Evolutionary conservation across 1,284 basidiomycete species (phyloP), one percentile per base, ranked within the genome.

Genomic region (Ustilago trichophora): DNA sequence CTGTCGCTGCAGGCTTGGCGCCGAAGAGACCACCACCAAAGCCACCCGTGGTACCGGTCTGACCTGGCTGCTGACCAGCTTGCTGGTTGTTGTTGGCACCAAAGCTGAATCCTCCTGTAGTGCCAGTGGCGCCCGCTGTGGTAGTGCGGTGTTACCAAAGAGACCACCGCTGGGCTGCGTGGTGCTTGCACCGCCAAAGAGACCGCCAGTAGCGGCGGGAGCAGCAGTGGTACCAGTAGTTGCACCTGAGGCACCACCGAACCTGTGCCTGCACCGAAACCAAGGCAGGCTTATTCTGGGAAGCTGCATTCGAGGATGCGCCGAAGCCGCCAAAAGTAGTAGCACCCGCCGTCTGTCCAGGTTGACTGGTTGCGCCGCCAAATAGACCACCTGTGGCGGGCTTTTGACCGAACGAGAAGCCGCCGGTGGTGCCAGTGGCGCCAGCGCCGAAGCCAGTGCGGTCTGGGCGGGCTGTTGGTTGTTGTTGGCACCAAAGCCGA

Each of bases 351-450:
- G 64, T 59, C 55, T 59, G 76, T 36, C 56, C 64, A 8, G 70
- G 66, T 38, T 64, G 48, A 13, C 40, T 50, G 27, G 55, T 52
- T 11, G 77, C 63, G 29, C 51, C 69, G 19, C 87, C 85, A 72
- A 90, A 89, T 13, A 89, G 76, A 41, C 85, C 83, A 3, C 83
- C 72, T 51, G 80, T 60, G 4, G 70, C 63, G 16, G 70, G 66
- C 47, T 74, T 66, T 21, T 50, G 11, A 68, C 82, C 69, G 33
- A 74, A 69, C 36, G 60, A 50, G 49, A 66, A 67, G 24, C 71
- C 71, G 26, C 63, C 64, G 0, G 58, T 45, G 11, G 73, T 63
- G 47, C 54, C 53, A 6, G 63, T 59, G 31, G 55, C 40, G 31
- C 47, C 45, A n/a, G 67, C 50, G 19, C 69, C 72, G 29, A 70